Base-by-base conservation (phyloP, 495 filamentous ascomycete genomes). In the Hypoxylon fuscum region DNA sequence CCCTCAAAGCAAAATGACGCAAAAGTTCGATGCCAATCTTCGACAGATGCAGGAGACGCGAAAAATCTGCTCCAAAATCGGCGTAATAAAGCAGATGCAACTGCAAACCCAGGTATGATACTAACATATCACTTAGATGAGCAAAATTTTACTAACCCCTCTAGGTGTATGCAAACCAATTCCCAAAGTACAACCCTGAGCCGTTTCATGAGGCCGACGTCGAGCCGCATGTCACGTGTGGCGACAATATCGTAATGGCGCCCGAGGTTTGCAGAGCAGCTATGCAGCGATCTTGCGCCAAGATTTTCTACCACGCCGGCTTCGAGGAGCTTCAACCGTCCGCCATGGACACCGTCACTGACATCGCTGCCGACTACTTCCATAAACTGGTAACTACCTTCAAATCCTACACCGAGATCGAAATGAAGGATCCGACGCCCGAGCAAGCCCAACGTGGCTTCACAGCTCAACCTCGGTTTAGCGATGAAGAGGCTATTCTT, bases 71-170 rank as follows among this genome's bases (percentile, higher is more conserved):
- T 93, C 92, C 2, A 98, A 98, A 74, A 93, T 98, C 69, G 87
- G 91, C 23, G 89, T 99, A 56, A 93, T 99, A 71, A 99, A 98
- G 81, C 95, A 99, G 78, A 99, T 99, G 95, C 96, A 98, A 72
- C 80, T 97, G 25, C 96, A 99, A 69, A 89, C 93, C 41, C 95
- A 97, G 85, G 93, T 93, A 86, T 64, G 79, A 64, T 43, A 49
- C 31, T 27, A 8, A 1, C 46, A 17, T 55, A 23, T 12, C 17
- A 25, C 31, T 12, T 15, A n/a, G 38, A 17, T 23, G 10, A 21
- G 48, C 10, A n/a, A n/a, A n/a, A n/a, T 54, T 12, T 52, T 27
- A 60, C 69, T 54, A 27, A 67, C 34, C 14, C 55, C 22, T 32
- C 51, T 66, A 96, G 92, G 92, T 96, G 80, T 98, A 98, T 71